Percentiles rank a stretch among this genome's conserved stretches.
Conservation (phyloP, 345 rosid species). For the Linum lewisii region DNA sequence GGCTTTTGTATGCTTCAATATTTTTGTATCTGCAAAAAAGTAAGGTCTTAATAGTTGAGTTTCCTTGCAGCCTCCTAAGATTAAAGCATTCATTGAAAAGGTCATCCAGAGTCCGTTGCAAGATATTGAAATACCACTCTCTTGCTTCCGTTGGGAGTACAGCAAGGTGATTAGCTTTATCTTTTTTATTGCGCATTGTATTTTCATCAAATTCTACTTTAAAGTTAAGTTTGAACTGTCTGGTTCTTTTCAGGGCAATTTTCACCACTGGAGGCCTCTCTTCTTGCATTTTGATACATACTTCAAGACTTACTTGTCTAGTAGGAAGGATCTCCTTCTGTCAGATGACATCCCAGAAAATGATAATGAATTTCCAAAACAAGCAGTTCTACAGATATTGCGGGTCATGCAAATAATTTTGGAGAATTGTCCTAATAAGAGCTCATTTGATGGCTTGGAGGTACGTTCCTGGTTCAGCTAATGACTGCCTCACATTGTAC, state of each 20-base stretch:
- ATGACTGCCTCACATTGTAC: background rate
- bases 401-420: conserved; percentile 80
- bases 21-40: background rate
- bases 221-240: conserved; percentile 15
- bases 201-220: background rate
- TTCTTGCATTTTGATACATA: conserved; percentile 89
- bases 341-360: conserved; percentile 65
- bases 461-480: conserved; percentile 25
- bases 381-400: conserved; percentile 75
- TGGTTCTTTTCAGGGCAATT: conserved; percentile 62
- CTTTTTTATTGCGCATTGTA: conserved; percentile 1
- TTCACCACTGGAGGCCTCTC: conserved; percentile 94
- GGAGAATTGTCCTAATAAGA: conserved; percentile 87
- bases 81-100: conserved; percentile 85
- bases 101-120: conserved; percentile 93
- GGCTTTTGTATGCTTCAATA: background rate
- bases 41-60: background rate
- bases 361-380: conserved; percentile 66
- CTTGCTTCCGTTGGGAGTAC: conserved; percentile 89
- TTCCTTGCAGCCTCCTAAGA: conserved; percentile 64
- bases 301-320: conserved; percentile 67
- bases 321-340: conserved; percentile 74
- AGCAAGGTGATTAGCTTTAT: conserved; percentile 45
- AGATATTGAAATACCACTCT: conserved; percentile 94
- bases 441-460: conserved; percentile 90